These are phyloP conservation scores for Xylaria hypoxylon DNA, from an alignment of 2,329 filamentous ascomycete genomes.

Conservation along the genomic window DNA sequence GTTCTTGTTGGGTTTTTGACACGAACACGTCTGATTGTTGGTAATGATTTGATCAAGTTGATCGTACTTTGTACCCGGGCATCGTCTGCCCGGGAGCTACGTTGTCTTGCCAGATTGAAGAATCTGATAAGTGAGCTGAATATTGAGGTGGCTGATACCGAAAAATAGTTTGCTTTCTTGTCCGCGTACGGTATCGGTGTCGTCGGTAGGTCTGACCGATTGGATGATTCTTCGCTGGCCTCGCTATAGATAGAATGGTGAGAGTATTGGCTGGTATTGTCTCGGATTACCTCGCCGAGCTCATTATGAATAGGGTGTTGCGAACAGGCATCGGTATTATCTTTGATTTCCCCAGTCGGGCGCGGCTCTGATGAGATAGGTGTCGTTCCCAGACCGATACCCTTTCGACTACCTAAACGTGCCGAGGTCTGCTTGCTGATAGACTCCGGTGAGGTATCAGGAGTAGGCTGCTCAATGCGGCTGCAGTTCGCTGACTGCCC, in stretches of 20 bases:
- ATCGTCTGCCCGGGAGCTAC: conserved; percentile 15
- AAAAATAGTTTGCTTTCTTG: background rate
- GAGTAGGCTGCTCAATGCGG: background rate
- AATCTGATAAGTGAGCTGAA: background rate
- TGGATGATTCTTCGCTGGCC: background rate
- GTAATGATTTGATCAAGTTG: conserved; percentile 20
- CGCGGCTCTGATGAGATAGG: background rate
- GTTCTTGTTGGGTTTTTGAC: conserved; percentile 11
- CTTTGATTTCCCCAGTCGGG: background rate
- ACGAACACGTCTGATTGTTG: conserved; percentile 14
- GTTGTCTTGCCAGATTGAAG: conserved; percentile 4
- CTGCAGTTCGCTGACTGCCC: background rate
- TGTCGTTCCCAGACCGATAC: background rate
- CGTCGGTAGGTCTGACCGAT: background rate
- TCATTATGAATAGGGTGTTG: background rate
- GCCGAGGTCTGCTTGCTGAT: background rate
- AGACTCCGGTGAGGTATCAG: conserved; percentile 3
- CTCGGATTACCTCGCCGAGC: background rate
- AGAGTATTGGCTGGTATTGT: background rate
- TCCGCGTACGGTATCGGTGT: background rate
- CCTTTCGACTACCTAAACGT: background rate
- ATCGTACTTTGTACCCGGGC: conserved; percentile 19
- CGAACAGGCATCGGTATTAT: background rate
- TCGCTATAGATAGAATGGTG: conserved; percentile 8
- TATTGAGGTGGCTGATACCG: background rate